These are phyloP conservation scores for Phytophthora macrochlamydospora DNA, from an alignment of 352 stramenopile genomes.

Conservation along the genomic window DNA sequence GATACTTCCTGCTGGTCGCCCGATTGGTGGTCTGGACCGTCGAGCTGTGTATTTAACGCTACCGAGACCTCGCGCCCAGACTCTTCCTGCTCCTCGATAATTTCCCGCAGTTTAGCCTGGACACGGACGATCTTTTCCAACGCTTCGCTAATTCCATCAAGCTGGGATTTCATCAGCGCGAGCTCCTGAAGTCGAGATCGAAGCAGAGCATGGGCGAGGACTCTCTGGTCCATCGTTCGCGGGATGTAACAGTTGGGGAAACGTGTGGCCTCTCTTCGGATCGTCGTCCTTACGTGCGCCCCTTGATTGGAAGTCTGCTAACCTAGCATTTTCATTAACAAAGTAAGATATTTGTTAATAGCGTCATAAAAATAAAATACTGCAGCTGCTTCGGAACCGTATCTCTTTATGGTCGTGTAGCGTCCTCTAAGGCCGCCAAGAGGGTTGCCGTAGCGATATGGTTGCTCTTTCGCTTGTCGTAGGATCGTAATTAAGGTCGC, in stretches of 20 bases:
- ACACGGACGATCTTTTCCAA: background rate
- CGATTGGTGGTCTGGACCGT: background rate
- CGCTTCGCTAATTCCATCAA: background rate
- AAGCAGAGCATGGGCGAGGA: background rate
- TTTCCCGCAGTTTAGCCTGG: background rate
- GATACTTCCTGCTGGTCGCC: background rate
- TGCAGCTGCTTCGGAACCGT: background rate
- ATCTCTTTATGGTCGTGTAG: too few species aligned
- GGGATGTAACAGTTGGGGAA: background rate
- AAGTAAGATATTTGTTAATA: background rate
- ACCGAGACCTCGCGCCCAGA: background rate
- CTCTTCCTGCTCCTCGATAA: background rate
- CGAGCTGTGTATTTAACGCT: background rate
- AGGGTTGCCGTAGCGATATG: too few species aligned
- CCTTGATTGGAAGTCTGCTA: background rate
- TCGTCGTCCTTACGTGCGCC: too few species aligned
- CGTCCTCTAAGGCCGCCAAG: too few species aligned
- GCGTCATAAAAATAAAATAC: background rate
- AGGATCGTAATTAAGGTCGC: too few species aligned
- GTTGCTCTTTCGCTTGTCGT: too few species aligned
- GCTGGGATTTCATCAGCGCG: background rate
- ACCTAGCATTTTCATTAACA: background rate
- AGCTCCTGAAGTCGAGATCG: background rate
- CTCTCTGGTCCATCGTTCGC: background rate
- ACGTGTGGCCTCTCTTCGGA: background rate